phyloP scores from a whole-genome alignment of 2,329 filamentous ascomycete genomes.

The Pseudogymnoascus sp. region DNA sequence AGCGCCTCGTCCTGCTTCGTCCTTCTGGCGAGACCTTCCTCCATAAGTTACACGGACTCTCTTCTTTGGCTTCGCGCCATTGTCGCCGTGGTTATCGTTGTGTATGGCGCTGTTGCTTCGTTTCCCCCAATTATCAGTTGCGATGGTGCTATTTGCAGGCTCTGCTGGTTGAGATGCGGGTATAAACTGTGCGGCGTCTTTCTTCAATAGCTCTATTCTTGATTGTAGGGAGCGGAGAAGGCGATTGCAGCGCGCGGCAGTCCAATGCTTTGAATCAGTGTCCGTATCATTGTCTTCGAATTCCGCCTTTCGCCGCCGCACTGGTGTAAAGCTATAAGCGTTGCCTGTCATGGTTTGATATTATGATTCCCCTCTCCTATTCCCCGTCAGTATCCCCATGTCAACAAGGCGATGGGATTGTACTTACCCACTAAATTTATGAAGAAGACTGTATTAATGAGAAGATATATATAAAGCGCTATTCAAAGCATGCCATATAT shows the following conservation, averaged over 20 bases:
- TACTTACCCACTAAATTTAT: background rate
- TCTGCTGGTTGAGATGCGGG: slow-evolving; percentile 5
- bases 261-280: slow-evolving; percentile 27
- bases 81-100: background rate
- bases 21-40: background rate
- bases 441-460: background rate
- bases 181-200: slow-evolving; percentile 22
- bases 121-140: background rate
- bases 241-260: slow-evolving; percentile 35
- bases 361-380: background rate
- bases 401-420: background rate
- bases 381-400: background rate
- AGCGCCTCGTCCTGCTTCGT: background rate
- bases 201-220: slow-evolving; percentile 33
- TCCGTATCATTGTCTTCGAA: slow-evolving; percentile 16
- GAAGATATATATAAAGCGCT: slow-evolving; percentile 3
- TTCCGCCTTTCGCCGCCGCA: slow-evolving; percentile 18
- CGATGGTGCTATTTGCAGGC: background rate
- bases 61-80: background rate
- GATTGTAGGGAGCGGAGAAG: slow-evolving; percentile 36
- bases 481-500: slow-evolving; percentile 5
- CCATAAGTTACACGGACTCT: background rate
- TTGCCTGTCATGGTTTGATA: background rate
- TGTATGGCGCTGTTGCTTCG: background rate
- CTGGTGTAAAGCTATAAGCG: slow-evolving; percentile 22